Evolutionary conservation across 106 monocot species (phyloP).

Genomic region (Posidonia australis): DNA sequence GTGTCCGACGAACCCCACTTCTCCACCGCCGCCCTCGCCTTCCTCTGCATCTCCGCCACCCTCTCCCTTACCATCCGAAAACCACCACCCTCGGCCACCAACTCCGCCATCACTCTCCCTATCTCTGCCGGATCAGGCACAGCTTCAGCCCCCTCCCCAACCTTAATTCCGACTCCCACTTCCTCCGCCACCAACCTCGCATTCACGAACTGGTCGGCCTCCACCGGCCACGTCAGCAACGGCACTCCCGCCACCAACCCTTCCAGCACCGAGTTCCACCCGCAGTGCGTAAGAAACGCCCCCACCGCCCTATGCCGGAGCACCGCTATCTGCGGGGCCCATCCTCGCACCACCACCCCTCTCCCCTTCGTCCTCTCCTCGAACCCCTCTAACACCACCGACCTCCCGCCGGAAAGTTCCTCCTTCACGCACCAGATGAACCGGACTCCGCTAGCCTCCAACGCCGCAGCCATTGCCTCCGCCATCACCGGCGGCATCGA

Average conservation of each 20-base stretch:
- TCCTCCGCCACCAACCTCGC: conserved; percentile 6
- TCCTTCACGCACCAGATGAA: conserved; percentile 33
- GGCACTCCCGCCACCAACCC: conserved; percentile 1
- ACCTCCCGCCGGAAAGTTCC: background rate
- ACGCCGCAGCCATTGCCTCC: conserved; percentile 15
- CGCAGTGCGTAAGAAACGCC: conserved; percentile 13
- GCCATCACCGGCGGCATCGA: conserved; percentile 8
- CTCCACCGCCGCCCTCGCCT: no score
- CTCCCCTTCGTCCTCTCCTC: conserved; percentile 20
- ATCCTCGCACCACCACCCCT: conserved; percentile 31
- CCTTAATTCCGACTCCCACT: background rate
- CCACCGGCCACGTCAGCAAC: conserved; percentile 13
- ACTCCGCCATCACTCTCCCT: background rate
- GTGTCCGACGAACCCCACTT: background rate
- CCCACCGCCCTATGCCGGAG: conserved; percentile 6
- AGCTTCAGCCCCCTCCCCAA: background rate
- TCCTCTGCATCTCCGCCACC: no score
- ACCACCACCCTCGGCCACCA: background rate
- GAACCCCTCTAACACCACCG: conserved; percentile 27
- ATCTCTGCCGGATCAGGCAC: conserved; percentile 1
- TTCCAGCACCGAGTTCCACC: conserved; percentile 19
- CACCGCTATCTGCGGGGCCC: conserved; percentile 25
- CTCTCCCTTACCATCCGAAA: no score
- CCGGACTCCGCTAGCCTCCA: conserved; percentile 24
- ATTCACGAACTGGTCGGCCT: conserved; percentile 6